Percentiles rank a stretch among this genome's conserved stretches.
Conservation (phyloP, 1,139 yeast genomes). For the Williopsis jadinii region DNA sequence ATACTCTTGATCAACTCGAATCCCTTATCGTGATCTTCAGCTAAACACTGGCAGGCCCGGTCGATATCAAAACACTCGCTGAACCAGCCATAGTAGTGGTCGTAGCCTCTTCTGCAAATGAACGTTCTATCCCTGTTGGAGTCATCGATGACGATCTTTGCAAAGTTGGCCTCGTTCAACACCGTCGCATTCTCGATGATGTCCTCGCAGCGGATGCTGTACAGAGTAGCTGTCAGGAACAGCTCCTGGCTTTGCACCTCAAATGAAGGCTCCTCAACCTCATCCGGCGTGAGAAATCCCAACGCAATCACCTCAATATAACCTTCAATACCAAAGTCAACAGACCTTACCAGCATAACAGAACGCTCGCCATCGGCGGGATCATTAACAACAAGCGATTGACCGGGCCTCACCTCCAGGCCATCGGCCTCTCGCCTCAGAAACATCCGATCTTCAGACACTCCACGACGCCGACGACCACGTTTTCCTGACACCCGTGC, state of each 20-base stretch:
- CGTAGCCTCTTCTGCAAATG: constrained; percentile 19
- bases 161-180: constrained; percentile 11
- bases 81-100: constrained; percentile 14
- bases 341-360: constrained; percentile 13
- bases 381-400: constrained; percentile 11
- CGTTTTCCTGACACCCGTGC: constrained; percentile 3
- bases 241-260: constrained; percentile 14
- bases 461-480: constrained; percentile 4
- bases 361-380: constrained; percentile 10
- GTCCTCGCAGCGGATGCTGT: constrained; percentile 9
- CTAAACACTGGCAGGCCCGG: constrained; percentile 5
- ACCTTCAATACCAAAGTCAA: constrained; percentile 16
- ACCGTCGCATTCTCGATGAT: constrained; percentile 17
- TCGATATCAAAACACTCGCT: constrained; percentile 11
- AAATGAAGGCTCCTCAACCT: constrained; percentile 11
- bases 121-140: constrained; percentile 17
- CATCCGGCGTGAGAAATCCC: constrained; percentile 10
- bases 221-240: constrained; percentile 15
- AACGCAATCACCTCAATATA: constrained; percentile 13
- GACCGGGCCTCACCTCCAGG: constrained; percentile 17
- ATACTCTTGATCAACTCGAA: constrained; percentile 9
- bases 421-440: constrained; percentile 19
- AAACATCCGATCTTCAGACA: constrained; percentile 8
- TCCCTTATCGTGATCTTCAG: constrained; percentile 9
- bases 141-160: constrained; percentile 14